Percentiles rank a stretch among this genome's conserved stretches.
phyloP scores from a whole-genome alignment of 2,329 filamentous ascomycete species.

The Aspergillus sp. region DNA sequence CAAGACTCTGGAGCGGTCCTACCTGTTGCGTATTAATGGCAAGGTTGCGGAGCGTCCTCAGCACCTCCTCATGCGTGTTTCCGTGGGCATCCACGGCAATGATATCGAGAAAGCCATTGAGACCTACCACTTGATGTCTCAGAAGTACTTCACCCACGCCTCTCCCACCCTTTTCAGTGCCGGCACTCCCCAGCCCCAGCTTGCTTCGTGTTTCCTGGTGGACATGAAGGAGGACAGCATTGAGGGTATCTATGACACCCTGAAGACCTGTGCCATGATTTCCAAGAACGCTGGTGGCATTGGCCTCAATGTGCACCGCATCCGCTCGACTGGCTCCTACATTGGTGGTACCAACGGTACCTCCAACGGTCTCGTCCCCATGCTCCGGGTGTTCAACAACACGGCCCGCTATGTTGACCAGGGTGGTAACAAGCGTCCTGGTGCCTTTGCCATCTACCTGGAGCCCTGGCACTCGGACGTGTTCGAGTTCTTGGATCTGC shows the following conservation, averaged over 20 bases:
- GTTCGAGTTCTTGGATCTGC: constrained; percentile 93
- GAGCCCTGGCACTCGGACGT: constrained; percentile 99
- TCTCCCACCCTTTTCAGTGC: constrained; percentile 98
- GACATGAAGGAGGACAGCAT: constrained; percentile 99
- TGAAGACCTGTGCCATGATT: constrained; percentile 99
- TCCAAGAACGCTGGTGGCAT: constrained; percentile 99
- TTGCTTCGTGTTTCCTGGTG: constrained; percentile 97
- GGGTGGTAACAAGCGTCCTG: constrained; percentile 97
- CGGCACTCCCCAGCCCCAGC: constrained; percentile 88
- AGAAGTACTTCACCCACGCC: constrained; percentile 97
- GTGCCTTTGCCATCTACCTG: constrained; percentile 97
- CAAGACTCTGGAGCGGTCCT: constrained; percentile 98
- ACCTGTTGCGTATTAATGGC: constrained; percentile 90
- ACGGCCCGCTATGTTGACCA: constrained; percentile 98
- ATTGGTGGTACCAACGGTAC: constrained; percentile 98
- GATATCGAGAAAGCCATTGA: constrained; percentile 92
- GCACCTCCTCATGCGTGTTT: constrained; percentile 99
- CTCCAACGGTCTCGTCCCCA: constrained; percentile 94
- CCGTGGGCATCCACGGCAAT: constrained; percentile 94
- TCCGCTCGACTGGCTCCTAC: constrained; percentile 95
- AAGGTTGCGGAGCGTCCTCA: constrained; percentile 97
- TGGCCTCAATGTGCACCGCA: constrained; percentile 92
- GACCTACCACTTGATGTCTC: constrained; percentile 99
- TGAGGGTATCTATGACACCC: constrained; percentile 97
- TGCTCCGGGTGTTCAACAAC: constrained; percentile 99